A percentile compares a stretch with the other conserved stretches of the same genome.
These are phyloP conservation scores for Salvia rosmarinus DNA, from an alignment of 257 asterid genomes.

Conservation along the genomic window DNA sequence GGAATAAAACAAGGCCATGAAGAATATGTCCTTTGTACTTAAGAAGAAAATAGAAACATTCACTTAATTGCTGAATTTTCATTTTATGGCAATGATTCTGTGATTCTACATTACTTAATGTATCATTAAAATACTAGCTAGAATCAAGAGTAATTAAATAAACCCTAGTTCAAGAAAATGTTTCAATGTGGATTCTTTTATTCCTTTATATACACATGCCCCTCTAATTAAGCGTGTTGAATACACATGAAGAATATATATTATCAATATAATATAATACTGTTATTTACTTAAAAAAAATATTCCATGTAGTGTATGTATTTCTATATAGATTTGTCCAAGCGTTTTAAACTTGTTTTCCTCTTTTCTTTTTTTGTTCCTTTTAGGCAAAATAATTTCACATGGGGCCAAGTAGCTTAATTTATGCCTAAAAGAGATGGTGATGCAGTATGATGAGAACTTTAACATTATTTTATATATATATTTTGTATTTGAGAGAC, in stretches of 20 bases:
- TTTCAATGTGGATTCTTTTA: background rate
- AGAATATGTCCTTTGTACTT: constrained; percentile 38
- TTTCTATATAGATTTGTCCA: too few relatives aligned
- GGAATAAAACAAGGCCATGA: background rate
- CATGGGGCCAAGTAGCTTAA: too few relatives aligned
- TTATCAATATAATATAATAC: too few relatives aligned
- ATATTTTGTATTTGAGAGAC: background rate
- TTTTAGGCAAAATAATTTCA: constrained; percentile 36
- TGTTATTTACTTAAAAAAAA: too few relatives aligned
- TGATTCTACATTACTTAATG: background rate
- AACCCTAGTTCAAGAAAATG: background rate
- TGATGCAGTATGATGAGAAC: constrained; percentile 7
- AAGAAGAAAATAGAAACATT: background rate
- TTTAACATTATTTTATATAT: constrained; percentile 32
- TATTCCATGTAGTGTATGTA: background rate
- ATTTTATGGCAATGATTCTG: constrained; percentile 1
- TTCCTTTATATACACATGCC: too few relatives aligned
- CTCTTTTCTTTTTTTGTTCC: background rate
- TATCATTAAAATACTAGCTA: background rate
- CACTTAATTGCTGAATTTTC: constrained; percentile 11
- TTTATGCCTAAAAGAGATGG: constrained; percentile 40
- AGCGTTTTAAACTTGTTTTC: constrained; percentile 3
- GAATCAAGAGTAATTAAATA: background rate
- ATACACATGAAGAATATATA: too few relatives aligned
- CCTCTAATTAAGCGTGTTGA: too few relatives aligned